Base-by-base conservation (phyloP, 352 stramenopile genomes). In the Globisporangium megalacanthum region DNA sequence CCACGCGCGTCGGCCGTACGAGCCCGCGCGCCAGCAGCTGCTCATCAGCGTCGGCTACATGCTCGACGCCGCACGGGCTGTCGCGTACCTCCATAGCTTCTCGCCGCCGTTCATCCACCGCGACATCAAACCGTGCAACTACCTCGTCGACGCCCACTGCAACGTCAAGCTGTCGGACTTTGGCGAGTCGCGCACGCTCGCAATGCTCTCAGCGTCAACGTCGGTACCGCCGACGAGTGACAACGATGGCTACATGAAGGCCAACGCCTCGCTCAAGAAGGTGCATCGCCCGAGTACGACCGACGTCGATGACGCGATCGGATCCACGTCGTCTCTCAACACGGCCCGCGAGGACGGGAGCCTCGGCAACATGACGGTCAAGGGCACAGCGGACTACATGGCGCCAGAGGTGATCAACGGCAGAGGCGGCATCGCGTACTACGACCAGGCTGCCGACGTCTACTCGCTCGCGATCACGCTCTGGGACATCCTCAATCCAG, bases 81-180 rank as follows among this genome's bases (percentile, higher is more conserved):
- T 89, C 31, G 79, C 77, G 44, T 89, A 89, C 42, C 59, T 89
- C 50, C 79, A 89, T 62, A 83, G 72, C 46, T 85, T 86, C 54
- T 79, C 71, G 14, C 77, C 75, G 35, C 69, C 72, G 9, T 82
- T 94, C 58, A 69, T 95, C 49, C 85, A 95, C 41, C 75, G 79
- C 6, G 96, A 98, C 65, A 88, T 99, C 31, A 98, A 98, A 62
- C 95, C 95, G 46, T 97, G 92, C 20, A 99, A 98, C 70, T 89
- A 49, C 53, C 84, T 50, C 77, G 84, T 46, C 71, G 78, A 59
- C 31, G 60, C n/a, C 13, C 20, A 50, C 44, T 65, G 45, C 50
- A 79, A 68, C 37, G 68, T 85, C 65, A 89, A 88, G 42, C 72
- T 89, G 49, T 79, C 79, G 1, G 75, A 88, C 51, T 89, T 89